Evolutionary conservation across 2,329 filamentous ascomycete species (phyloP).

Genomic region (Colletotrichum sp.): DNA sequence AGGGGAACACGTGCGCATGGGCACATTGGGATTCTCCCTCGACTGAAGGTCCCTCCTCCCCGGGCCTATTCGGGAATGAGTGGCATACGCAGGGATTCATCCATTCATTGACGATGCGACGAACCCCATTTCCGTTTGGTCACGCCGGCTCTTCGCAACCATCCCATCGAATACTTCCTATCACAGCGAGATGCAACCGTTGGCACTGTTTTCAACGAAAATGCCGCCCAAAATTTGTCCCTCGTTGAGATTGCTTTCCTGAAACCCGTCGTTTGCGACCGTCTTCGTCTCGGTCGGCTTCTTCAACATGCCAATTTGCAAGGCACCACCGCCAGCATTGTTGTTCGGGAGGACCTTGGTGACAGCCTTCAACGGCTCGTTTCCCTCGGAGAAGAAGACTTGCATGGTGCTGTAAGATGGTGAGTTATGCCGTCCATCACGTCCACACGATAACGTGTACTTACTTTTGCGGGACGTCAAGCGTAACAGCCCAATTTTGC

Average conservation of each 20-base stretch:
- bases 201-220: constrained; percentile 54
- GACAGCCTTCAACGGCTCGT: constrained; percentile 47
- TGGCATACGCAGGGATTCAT: not conserved
- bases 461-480: constrained; percentile 62
- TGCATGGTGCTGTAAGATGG: constrained; percentile 52
- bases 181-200: constrained; percentile 8
- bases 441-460: constrained; percentile 22
- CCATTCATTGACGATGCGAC: not conserved
- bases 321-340: constrained; percentile 62
- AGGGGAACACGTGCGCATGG: not conserved
- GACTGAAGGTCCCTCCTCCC: not conserved
- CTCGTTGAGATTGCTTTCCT: constrained; percentile 53
- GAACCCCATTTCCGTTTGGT: not conserved
- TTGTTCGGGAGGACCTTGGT: constrained; percentile 53
- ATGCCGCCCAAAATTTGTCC: constrained; percentile 57
- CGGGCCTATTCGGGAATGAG: not conserved
- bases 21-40: not conserved
- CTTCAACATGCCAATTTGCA: constrained; percentile 67
- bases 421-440: not conserved
- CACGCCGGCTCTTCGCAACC: not conserved
- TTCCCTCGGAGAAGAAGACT: constrained; percentile 60
- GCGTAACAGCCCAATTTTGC: constrained; percentile 67
- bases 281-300: constrained; percentile 55
- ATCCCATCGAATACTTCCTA: not conserved
- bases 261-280: constrained; percentile 51